Percentiles rank a stretch among this genome's conserved stretches.
Conservation (phyloP, 2,329 filamentous ascomycete species). For the Colletotrichum melonis region DNA sequence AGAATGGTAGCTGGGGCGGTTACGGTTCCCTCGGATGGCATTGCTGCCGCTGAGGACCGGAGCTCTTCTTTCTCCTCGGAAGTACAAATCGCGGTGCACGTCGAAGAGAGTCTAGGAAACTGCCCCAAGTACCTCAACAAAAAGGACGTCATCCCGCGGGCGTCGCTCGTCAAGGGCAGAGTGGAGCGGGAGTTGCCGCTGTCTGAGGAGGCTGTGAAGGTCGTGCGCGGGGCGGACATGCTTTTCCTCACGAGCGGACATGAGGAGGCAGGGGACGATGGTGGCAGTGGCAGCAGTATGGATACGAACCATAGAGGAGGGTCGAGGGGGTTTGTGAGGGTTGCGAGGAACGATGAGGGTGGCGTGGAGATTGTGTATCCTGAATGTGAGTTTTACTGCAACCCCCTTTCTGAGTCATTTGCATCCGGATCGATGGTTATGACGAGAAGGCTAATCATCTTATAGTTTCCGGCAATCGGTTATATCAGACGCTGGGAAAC, state of each 20-base stretch:
- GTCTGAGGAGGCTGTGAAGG: constrained; percentile 62
- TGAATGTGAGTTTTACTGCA: constrained; percentile 64
- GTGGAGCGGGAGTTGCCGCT: constrained; percentile 54
- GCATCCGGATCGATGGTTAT: not conserved
- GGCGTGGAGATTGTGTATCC: constrained; percentile 74
- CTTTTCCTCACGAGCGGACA: constrained; percentile 82
- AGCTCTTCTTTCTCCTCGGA: constrained; percentile 32
- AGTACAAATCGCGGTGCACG: constrained; percentile 70
- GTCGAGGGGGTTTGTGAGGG: constrained; percentile 76
- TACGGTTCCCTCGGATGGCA: constrained; percentile 39
- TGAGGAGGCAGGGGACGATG: constrained; percentile 46
- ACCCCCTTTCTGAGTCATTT: not conserved
- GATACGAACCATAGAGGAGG: constrained; percentile 88
- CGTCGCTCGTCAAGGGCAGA: constrained; percentile 1
- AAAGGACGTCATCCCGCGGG: constrained; percentile 65
- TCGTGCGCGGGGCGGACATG: constrained; percentile 75
- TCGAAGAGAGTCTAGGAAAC: constrained; percentile 82
- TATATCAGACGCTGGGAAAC: constrained; percentile 89
- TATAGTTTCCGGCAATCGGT: constrained; percentile 77
- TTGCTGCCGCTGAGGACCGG: too few species aligned
- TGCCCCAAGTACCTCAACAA: constrained; percentile 90
- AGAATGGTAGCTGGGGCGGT: constrained; percentile 74
- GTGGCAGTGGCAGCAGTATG: constrained; percentile 67
- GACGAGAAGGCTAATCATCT: not conserved
- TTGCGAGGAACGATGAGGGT: constrained; percentile 66